Conservation (phyloP, 2,329 filamentous ascomycete species). For the Seiridium cupressi region DNA sequence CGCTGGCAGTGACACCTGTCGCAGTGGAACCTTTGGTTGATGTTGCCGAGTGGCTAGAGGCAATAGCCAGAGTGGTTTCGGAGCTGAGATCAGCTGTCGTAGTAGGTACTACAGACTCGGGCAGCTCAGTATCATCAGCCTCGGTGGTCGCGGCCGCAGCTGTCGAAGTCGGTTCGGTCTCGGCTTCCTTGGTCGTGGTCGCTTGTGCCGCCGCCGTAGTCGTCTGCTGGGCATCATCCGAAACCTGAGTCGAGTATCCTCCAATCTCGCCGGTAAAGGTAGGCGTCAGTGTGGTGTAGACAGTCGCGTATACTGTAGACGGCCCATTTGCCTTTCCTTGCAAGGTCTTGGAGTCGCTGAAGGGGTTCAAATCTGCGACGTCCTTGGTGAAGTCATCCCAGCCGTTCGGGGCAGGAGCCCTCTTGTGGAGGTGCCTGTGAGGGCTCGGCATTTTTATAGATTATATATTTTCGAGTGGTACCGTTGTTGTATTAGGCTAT, state of each 20-base stretch:
- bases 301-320: conserved; percentile 32
- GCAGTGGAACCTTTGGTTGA: conserved; percentile 6
- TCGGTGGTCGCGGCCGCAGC: conserved; percentile 8
- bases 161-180: conserved; percentile 2
- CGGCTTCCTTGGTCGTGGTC: not conserved
- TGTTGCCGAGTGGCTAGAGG: conserved; percentile 25
- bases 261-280: conserved; percentile 41
- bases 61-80: conserved; percentile 24
- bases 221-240: conserved; percentile 20
- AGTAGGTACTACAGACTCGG: conserved; percentile 18
- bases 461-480: conserved; percentile 6
- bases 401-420: conserved; percentile 12
- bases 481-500: conserved; percentile 11
- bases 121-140: conserved; percentile 14
- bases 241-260: conserved; percentile 36
- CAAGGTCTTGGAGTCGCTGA: conserved; percentile 19
- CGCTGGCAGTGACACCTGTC: conserved; percentile 18
- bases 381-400: conserved; percentile 23
- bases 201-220: conserved; percentile 11
- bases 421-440: conserved; percentile 21
- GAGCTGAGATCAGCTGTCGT: conserved; percentile 25
- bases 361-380: conserved; percentile 14
- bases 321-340: conserved; percentile 11
- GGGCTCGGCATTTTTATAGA: conserved; percentile 17
- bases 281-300: conserved; percentile 39